Evolutionary conservation across 228 moss, liverwort and hornwort genomes (phyloP).

Genomic region (Sphagnum magellanicum): DNA sequence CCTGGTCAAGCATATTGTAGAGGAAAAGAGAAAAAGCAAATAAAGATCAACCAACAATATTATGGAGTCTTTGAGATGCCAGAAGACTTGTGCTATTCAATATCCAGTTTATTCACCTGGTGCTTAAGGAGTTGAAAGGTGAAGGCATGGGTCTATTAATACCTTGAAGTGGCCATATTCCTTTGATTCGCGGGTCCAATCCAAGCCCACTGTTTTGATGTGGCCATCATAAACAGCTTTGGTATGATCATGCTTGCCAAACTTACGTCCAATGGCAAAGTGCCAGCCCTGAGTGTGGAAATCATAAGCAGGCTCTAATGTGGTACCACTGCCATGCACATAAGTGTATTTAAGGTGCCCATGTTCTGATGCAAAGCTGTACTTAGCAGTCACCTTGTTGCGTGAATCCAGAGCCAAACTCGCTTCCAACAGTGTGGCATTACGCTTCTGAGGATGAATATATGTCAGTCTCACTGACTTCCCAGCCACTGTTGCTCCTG

Average conservation of each 20-base stretch:
- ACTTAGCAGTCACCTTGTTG: slow-evolving; percentile 80
- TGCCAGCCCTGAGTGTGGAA: slow-evolving; percentile 81
- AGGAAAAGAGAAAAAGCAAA: not conserved
- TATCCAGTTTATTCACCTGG: not conserved
- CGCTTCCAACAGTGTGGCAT: slow-evolving; percentile 77
- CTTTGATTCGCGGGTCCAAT: slow-evolving; percentile 90
- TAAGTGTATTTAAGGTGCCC: slow-evolving; percentile 81
- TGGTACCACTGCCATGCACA: slow-evolving; percentile 56
- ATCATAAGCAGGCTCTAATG: slow-evolving; percentile 84
- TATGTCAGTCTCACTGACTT: slow-evolving; percentile 81
- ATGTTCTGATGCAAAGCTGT: slow-evolving; percentile 65
- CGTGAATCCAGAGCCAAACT: slow-evolving; percentile 59
- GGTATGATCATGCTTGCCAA: slow-evolving; percentile 54
- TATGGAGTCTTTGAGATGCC: not conserved
- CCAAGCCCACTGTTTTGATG: slow-evolving; percentile 62
- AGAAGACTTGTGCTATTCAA: not conserved
- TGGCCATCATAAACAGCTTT: slow-evolving; percentile 64
- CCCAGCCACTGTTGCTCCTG: slow-evolving; percentile 44
- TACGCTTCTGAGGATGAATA: slow-evolving; percentile 90
- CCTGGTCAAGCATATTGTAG: not conserved
- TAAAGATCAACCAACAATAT: not conserved
- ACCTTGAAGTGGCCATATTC: slow-evolving; percentile 96
- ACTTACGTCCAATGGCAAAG: slow-evolving; percentile 68
- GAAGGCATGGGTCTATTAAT: not conserved
- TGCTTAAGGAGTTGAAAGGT: not conserved